Evolutionary conservation across 2,329 filamentous ascomycete species (phyloP).

Genomic region (Pseudopithomyces maydicus): DNA sequence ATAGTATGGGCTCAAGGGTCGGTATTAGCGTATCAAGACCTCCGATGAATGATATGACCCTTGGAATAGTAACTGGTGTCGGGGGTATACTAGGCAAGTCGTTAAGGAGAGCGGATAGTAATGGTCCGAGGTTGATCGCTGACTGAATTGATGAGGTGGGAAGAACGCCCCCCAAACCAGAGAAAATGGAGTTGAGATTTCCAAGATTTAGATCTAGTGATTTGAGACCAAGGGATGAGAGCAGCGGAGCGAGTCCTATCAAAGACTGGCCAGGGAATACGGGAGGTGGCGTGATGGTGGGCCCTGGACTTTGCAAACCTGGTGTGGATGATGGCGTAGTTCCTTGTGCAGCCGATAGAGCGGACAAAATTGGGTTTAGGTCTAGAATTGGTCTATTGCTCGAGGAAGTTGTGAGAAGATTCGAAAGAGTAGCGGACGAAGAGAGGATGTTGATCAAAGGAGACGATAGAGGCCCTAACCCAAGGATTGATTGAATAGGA

Average conservation of each 20-base stretch:
- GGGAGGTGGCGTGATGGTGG: not conserved
- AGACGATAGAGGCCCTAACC: not conserved
- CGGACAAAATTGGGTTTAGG: not conserved
- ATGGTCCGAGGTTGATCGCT: constrained; percentile 2
- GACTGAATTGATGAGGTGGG: not conserved
- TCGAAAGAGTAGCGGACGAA: no score
- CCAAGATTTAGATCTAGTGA: not conserved
- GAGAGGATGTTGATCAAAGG: not conserved
- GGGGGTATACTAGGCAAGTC: not conserved
- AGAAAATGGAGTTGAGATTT: not conserved
- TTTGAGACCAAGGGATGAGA: not conserved
- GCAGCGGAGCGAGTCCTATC: not conserved
- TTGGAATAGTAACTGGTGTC: no score
- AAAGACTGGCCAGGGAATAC: not conserved
- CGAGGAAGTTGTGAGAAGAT: not conserved
- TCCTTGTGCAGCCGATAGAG: not conserved
- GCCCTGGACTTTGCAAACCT: not conserved
- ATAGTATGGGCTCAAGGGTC: no score
- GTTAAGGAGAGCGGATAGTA: not conserved
- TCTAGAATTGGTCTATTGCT: not conserved
- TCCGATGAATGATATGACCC: no score
- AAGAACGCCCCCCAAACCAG: not conserved
- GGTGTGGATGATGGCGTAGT: not conserved
- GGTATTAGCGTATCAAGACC: no score
- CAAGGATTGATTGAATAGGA: not conserved